Evolutionary conservation across 441 rosid genomes (phyloP), one percentile per base, ranked within the genome.

Genomic region (Syzygium syzygioides): DNA sequence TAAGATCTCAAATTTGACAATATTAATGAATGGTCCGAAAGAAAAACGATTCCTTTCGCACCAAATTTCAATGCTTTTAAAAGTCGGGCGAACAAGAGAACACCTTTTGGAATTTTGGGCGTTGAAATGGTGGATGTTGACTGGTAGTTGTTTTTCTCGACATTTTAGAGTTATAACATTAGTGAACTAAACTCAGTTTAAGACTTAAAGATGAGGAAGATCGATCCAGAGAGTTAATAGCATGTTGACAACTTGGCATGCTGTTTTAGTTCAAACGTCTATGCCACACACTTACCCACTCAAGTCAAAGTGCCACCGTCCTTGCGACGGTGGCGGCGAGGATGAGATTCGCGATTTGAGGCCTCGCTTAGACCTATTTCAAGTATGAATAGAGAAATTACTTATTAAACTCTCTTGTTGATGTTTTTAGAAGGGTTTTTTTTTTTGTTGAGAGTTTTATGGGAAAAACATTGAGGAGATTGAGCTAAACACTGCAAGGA

Each of bases 401-500:
- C 7, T 1, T 13, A 13, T 28, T 60, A 28, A 28, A 60, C 32
- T 5, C 32, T 60, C 9, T 3, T 2, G 15, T 60, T 4, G 8
- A 60, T 28, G 32, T 13, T 60, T 12, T 28, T 13, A 4, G 76
- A 66, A n/a, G 9, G 48, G 0, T 45, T 11, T 25, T 5, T 4
- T 57, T 57, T 57, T 57, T 4, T 34, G 48, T 19, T 4, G 79
- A 34, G 28, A 11, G 4, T 20, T 19, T 71, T 19, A 71, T 2
- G 9, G 12, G 28, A 15, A 71, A 71, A 23, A 20, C 8, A 68
- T 20, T 34, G 9, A 34, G 9, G 52, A 71, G n/a, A 20, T 37
- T 20, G 50, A 23, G 17, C 1, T 1, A 76, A 76, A 76, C 1
- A 23, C 9, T 0, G 3, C 41, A 4, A 76, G 10, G n/a, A 76